A percentile compares a stretch with the other conserved stretches of the same genome.
Evolutionary conservation across 306 rosid genomes (phyloP).

Genomic region (Glycine tomentella): DNA sequence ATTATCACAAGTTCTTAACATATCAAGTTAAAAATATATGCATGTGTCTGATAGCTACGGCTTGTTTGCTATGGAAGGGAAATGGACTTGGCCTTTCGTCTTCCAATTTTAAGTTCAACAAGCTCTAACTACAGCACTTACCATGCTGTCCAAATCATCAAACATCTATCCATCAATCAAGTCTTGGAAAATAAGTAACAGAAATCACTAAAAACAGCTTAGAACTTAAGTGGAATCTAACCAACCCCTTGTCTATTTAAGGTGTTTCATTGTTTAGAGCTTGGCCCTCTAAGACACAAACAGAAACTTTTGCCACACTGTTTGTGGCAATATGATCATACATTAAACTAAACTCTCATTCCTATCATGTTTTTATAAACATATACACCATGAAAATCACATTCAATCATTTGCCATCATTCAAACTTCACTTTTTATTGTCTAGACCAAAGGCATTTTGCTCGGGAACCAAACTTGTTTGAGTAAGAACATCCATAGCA

Average conservation of each 20-base stretch:
- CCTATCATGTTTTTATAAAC: neutral
- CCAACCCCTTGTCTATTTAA: slow-evolving; percentile 17
- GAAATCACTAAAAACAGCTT: neutral
- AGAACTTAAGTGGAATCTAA: slow-evolving; percentile 23
- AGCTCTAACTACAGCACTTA: slow-evolving; percentile 26
- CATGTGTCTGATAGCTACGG: neutral
- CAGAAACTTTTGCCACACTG: too few relatives aligned
- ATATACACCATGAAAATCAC: slow-evolving; percentile 28
- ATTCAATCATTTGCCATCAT: neutral
- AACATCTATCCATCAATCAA: neutral
- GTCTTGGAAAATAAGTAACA: neutral
- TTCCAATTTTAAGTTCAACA: slow-evolving; percentile 12
- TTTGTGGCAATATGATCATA: neutral
- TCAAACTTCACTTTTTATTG: slow-evolving; percentile 1
- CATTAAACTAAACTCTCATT: neutral
- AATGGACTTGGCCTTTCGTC: neutral
- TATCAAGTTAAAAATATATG: neutral
- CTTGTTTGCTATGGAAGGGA: slow-evolving; percentile 13
- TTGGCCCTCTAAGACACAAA: neutral
- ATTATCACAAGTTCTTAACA: neutral
- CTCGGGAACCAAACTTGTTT: neutral
- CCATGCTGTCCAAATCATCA: slow-evolving; percentile 17
- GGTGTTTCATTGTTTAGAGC: neutral
- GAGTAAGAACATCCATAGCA: neutral
- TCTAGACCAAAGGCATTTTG: neutral